Base-by-base conservation (phyloP, 1,284 basidiomycete species). In the Trichosporon asahii region DNA sequence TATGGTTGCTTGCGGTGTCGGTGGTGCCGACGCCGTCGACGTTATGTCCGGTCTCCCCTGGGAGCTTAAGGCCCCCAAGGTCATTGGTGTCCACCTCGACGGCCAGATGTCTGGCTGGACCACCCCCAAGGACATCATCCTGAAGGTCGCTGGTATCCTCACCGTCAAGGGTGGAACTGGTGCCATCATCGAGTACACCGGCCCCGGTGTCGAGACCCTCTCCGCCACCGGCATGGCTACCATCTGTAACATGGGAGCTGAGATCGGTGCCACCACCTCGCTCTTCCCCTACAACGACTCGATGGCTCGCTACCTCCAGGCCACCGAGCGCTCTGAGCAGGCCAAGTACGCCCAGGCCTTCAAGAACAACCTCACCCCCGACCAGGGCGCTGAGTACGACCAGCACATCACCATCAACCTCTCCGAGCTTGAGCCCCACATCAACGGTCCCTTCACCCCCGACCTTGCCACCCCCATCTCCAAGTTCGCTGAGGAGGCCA, bases 151-250 rank as follows among this genome's bases (percentile, higher is more conserved):
- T 74, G 95, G 95, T 76, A 95, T 96, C 80, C 90, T 98, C 76
- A 97, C 95, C 44, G 95, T 98, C 87, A 97, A 97, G 89, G 95
- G 95, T 81, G 95, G 95, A 78, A 98, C 95, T 78, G 95, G 95
- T 77, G 94, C 94, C 72, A 97, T 98, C 79, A 93, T 98, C 76
- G 95, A 97, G 84, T 98, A 97, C 87, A 90, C 87, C 77, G 95
- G 95, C 75, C 85, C 93, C 77, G 96, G 96, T 88, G 92, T 99
- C 77, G 91, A 96, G 83, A 93, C 93, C 37, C 89, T 99, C 75
- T 98, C 95, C 65, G 94, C 92, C 89, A 99, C 96, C 64, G 97
- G 96, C 86, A 98, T 98, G 96, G 97, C 93, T 72, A 99, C 96
- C 66, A 84, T 84, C 80, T 98, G 96, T 86, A 99, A 98, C 90